Evolutionary conservation across 495 filamentous ascomycete species (phyloP).

Genomic region (Talaromyces nanjingensis): DNA sequence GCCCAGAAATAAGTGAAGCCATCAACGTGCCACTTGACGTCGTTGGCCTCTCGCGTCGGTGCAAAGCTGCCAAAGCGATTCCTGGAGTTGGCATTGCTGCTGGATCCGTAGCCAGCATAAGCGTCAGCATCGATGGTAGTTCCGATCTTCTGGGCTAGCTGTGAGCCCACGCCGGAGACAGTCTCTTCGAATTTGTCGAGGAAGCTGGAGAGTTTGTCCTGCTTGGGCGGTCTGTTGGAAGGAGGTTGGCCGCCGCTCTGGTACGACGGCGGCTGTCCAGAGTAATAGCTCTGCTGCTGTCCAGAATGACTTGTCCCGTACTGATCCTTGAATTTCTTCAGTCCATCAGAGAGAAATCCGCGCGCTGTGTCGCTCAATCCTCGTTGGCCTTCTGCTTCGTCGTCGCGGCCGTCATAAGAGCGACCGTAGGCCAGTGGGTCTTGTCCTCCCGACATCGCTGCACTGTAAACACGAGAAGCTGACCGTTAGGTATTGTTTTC

Average conservation of each 20-base stretch:
- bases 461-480: background rate
- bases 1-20: conserved; percentile 90
- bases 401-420: conserved; percentile 30
- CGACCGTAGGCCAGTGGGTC: conserved; percentile 52
- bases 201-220: conserved; percentile 42
- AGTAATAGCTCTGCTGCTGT: background rate
- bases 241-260: conserved; percentile 6
- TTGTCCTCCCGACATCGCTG: conserved; percentile 36
- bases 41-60: conserved; percentile 55
- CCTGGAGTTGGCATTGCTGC: conserved; percentile 35
- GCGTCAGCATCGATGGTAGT: conserved; percentile 44
- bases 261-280: background rate
- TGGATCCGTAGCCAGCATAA: conserved; percentile 40
- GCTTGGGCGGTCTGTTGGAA: conserved; percentile 14
- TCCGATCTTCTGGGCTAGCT: conserved; percentile 43
- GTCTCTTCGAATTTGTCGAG: conserved; percentile 50
- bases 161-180: conserved; percentile 43
- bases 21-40: conserved; percentile 89
- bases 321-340: conserved; percentile 39
- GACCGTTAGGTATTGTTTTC: background rate
- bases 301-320: conserved; percentile 24
- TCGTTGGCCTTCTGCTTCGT: conserved; percentile 4
- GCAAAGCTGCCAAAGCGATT: conserved; percentile 82
- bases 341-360: conserved; percentile 49
- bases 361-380: conserved; percentile 30